Percentiles rank a stretch among this genome's conserved stretches.
phyloP scores from a whole-genome alignment of 768 basidiomycete genomes.

The Mycena vitilis region DNA sequence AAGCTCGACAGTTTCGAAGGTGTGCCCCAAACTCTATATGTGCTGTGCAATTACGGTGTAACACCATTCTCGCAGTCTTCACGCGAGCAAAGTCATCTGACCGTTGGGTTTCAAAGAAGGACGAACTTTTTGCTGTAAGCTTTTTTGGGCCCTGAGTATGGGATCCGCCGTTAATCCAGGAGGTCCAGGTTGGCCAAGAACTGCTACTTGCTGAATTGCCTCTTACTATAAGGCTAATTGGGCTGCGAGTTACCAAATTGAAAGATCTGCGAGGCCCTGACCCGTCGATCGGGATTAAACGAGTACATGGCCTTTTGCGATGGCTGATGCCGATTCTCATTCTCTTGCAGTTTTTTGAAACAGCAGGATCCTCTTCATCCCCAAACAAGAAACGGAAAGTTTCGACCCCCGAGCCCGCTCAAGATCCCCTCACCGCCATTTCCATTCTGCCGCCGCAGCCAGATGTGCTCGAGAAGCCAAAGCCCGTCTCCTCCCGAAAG shows the following conservation, averaged over 20 bases:
- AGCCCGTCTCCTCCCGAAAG: conserved; percentile 23
- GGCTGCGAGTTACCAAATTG: conserved; percentile 88
- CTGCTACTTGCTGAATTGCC: conserved; percentile 86
- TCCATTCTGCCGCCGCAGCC: not conserved
- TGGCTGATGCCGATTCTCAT: not conserved
- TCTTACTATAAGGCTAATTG: conserved; percentile 84
- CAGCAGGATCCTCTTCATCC: conserved; percentile 41
- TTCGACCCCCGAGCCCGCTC: conserved; percentile 1
- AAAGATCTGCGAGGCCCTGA: conserved; percentile 76
- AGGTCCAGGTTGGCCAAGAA: conserved; percentile 77
- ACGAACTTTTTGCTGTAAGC: conserved; percentile 81
- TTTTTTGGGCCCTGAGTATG: conserved; percentile 15
- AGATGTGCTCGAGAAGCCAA: not conserved
- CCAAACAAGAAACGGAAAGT: conserved; percentile 56
- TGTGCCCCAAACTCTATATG: conserved; percentile 38
- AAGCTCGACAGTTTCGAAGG: conserved; percentile 94
- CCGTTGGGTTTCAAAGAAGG: conserved; percentile 81
- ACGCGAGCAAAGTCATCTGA: conserved; percentile 86
- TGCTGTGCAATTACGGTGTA: not conserved
- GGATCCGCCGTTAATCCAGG: conserved; percentile 28
- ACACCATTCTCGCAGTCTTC: conserved; percentile 59
- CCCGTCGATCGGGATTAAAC: conserved; percentile 72
- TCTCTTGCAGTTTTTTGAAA: conserved; percentile 67
- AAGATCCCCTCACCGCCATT: not conserved
- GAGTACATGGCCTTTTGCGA: conserved; percentile 56